Base-by-base conservation (phyloP, 306 rosid species). In the Pterocarpus santalinus region DNA sequence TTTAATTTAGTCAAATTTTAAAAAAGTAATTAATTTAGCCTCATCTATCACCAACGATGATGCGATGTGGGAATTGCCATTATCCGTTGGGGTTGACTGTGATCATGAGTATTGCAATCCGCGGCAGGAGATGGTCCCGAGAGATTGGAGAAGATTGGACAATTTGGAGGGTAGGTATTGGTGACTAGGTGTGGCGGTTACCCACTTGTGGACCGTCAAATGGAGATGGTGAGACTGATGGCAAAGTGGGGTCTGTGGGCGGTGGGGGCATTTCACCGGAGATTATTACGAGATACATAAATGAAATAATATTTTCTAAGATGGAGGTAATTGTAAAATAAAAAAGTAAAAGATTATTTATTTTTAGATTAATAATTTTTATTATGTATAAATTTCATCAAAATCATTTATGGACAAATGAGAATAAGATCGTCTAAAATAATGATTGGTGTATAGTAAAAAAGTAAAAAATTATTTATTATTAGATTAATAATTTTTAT, bases 51-150 rank as follows among this genome's bases (percentile, higher is more conserved):
- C 62, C 49, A 58, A 0, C 0, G 15, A n/a, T 2, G 87, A 91
- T n/a, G 17, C 65, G 61, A 4, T 85, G 83, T 91, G 93, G 93
- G 81, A 73, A 1, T 71, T 86, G 16, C 67, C 93, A 4, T 65
- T 91, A 22, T 90, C 93, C 0, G 7, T 67, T 13, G 90, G 90
- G 1, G 88, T 28, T 78, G 76, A 84, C 77, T 88, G 90, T 2
- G 91, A 91, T 73, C 88, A 86, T 16, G 80, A 80, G 85, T 91
- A 81, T 81, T 75, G 84, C 28, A 86, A 90, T 88, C 91, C 92
- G 0, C 9, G 87, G 86, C 0, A 1, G 73, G 77, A 1, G 65
- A 39, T 2, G 84, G 78, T 12, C 61, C 69, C 0, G 4, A 1
- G 22, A 32, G 16, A 7, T 44, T 84, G 38, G 84, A 72, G 12